Evolutionary conservation across 345 rosid genomes (phyloP).

Genomic region (Mallotus nudiflorus): DNA sequence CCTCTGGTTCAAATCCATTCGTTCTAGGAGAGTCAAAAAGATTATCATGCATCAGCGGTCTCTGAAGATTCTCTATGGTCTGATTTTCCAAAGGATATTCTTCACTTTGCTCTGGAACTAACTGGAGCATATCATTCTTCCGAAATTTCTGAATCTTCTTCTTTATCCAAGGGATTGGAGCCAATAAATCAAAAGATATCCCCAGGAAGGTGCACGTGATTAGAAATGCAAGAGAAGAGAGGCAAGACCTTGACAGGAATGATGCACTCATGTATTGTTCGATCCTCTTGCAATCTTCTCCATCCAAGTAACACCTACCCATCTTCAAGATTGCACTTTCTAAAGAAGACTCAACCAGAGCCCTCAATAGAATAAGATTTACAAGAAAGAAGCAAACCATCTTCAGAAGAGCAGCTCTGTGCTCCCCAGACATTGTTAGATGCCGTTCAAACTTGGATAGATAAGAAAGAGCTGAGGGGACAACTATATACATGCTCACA

Average conservation of each 20-base stretch:
- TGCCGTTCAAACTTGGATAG: constrained; percentile 93
- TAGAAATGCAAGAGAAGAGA: constrained; percentile 90
- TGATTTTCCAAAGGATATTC: constrained; percentile 80
- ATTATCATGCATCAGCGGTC: constrained; percentile 68
- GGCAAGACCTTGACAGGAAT: constrained; percentile 85
- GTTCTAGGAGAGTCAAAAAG: constrained; percentile 60
- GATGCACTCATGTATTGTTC: constrained; percentile 97
- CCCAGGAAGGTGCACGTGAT: constrained; percentile 93
- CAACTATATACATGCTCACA: constrained; percentile 89
- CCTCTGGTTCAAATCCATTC: constrained; percentile 45
- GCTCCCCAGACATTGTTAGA: constrained; percentile 86
- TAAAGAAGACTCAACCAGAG: constrained; percentile 83
- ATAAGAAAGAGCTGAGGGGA: constrained; percentile 89
- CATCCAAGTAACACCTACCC: constrained; percentile 95
- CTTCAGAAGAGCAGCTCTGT: constrained; percentile 90
- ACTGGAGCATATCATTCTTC: constrained; percentile 95
- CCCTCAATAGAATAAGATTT: constrained; percentile 83
- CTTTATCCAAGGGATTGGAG: constrained; percentile 98
- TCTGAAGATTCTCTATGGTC: constrained; percentile 52
- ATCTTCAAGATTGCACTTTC: constrained; percentile 79
- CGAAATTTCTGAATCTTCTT: constrained; percentile 75
- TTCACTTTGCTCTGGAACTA: constrained; percentile 87
- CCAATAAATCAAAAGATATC: constrained; percentile 83
- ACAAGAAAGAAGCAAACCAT: constrained; percentile 99
- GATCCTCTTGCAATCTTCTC: constrained; percentile 96